Base-by-base conservation (phyloP, 2,329 filamentous ascomycete genomes). In the Aspergillus quadrilineatus region DNA sequence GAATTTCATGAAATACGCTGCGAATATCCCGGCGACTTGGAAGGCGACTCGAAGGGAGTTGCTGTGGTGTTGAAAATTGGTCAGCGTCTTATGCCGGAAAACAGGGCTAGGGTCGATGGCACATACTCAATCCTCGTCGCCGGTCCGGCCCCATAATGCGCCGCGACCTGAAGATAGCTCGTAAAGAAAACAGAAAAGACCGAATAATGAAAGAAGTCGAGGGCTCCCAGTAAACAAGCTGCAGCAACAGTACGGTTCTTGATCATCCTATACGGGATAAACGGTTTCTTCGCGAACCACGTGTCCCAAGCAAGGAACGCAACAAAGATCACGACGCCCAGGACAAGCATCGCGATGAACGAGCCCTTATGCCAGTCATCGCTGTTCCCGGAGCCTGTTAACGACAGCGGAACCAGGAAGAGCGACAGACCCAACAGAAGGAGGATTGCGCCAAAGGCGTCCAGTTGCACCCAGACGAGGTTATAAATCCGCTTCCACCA, bases 121-220 rank as follows among this genome's bases (percentile, higher is more conserved):
- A 22, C 22, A 4, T 22, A 22, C 22, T 22, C 63, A 12, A 65
- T 64, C 26, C 63, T 57, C 3, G 72, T 75, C 0, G 75, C 69
- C 6, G 70, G 65, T 0, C 70, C 74, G 0, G 74, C 65, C 2
- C 65, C 67, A 17, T 72, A 76, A 5, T 68, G 65, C 0, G 69
- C 73, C 12, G 72, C 73, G 2, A 77, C 73, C 48, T 75, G 73
- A 0, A 77, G 68, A 42, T 74, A 77, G 43, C 74, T 77, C 0
- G 73, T 72, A 46, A 76, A 76, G 60, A 77, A 76, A 1, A 75
- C 64, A 0, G 72, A 71, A 53, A 76, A 77, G 30, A 72, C 62
- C 1, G 72, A 72, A 47, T 71, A 70, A 50, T 68, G 64, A 39
- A 69, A 65, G 48, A 71, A 69, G 44, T 77, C 75, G 1, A 77